phyloP scores from a whole-genome alignment of 1,139 yeast genomes.

The Geotrichum restrictum region DNA sequence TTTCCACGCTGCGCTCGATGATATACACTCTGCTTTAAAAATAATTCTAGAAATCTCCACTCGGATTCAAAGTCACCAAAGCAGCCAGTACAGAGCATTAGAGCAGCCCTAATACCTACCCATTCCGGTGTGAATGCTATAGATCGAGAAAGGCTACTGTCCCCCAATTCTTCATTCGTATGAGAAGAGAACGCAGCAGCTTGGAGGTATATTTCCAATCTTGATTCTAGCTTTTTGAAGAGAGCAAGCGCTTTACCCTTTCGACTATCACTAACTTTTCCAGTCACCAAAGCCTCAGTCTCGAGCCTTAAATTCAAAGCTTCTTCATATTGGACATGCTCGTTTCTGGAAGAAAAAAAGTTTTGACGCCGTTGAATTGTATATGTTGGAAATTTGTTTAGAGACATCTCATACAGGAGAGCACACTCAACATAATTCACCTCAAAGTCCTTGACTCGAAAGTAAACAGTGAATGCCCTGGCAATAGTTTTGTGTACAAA shows the following conservation, averaged over 20 bases:
- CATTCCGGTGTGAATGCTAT: slow-evolving; percentile 14
- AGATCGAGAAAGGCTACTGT: background rate
- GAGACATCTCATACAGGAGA: slow-evolving; percentile 22
- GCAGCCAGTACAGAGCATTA: slow-evolving; percentile 14
- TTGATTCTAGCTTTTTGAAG: slow-evolving; percentile 6
- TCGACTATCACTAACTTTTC: slow-evolving; percentile 21
- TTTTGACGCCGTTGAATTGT: slow-evolving; percentile 15
- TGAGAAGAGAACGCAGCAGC: slow-evolving; percentile 20
- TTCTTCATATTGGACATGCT: slow-evolving; percentile 16
- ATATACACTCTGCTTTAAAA: slow-evolving; percentile 27
- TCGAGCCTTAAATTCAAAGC: slow-evolving; percentile 15
- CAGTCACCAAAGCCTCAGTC: slow-evolving; percentile 6
- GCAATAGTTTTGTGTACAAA: slow-evolving; percentile 13
- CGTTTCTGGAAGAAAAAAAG: slow-evolving; percentile 22
- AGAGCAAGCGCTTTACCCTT: slow-evolving; percentile 3
- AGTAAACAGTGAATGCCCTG: slow-evolving; percentile 17
- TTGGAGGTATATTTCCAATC: slow-evolving; percentile 8
- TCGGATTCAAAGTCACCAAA: slow-evolving; percentile 19
- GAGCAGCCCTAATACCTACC: slow-evolving; percentile 8
- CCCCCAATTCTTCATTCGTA: slow-evolving; percentile 9
- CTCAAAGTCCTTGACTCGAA: slow-evolving; percentile 22
- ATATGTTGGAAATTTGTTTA: slow-evolving; percentile 23
- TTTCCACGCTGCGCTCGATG: slow-evolving; percentile 29
- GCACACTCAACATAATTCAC: slow-evolving; percentile 22
- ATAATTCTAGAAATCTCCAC: slow-evolving; percentile 26